phyloP scores from a whole-genome alignment of 768 basidiomycete genomes.

The Coprinopsis cinerea region DNA sequence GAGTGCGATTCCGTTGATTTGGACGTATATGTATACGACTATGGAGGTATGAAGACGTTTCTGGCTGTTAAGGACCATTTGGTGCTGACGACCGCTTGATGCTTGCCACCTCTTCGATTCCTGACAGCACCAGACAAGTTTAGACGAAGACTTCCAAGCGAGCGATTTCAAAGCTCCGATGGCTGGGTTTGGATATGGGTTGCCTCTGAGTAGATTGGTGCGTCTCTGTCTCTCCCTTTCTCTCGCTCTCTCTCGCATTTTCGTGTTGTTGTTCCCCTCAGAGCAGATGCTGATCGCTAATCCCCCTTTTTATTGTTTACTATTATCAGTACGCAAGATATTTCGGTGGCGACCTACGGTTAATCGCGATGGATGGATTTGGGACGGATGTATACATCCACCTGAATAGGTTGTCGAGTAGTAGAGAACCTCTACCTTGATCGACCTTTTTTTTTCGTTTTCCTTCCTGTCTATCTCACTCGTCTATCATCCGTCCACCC shows the following conservation, averaged over 20 bases:
- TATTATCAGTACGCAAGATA: slow-evolving; percentile 95
- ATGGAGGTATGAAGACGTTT: no score
- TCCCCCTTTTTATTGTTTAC: not conserved
- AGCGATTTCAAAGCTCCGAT: slow-evolving; percentile 96
- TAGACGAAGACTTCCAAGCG: slow-evolving; percentile 74
- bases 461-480: no score
- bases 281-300: slow-evolving; percentile 4
- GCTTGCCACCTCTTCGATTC: no score
- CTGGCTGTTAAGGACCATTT: no score
- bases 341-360: slow-evolving; percentile 86
- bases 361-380: slow-evolving; percentile 99
- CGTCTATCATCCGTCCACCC: no score
- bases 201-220: slow-evolving; percentile 88
- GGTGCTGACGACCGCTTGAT: no score
- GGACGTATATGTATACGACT: slow-evolving; percentile 98
- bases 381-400: slow-evolving; percentile 95
- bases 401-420: slow-evolving; percentile 78
- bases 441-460: no score
- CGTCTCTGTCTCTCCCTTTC: slow-evolving; percentile 23
- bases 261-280: no score
- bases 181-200: slow-evolving; percentile 94
- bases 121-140: slow-evolving; percentile 57
- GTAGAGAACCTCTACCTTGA: slow-evolving; percentile 69
- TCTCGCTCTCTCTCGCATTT: not conserved
- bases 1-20: slow-evolving; percentile 87